Conservation (phyloP, 2,329 filamentous ascomycete species). For the Hypoxylon rubiginosum region DNA sequence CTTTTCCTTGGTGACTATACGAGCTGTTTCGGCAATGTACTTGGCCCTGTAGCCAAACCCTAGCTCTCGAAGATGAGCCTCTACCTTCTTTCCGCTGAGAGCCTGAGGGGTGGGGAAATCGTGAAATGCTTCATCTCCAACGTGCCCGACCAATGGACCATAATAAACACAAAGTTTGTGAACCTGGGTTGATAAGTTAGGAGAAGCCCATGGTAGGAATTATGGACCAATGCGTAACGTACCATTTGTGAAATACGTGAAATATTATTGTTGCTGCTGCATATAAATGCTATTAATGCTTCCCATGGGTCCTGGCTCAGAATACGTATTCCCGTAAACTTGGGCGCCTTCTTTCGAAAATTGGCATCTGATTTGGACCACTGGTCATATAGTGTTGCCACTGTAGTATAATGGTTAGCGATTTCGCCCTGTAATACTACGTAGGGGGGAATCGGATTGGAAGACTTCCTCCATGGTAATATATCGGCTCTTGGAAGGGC, state of each 20-base stretch:
- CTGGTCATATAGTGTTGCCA: slow-evolving; percentile 81
- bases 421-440: neutral
- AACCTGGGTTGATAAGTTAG: slow-evolving; percentile 61
- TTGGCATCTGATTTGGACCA: slow-evolving; percentile 91
- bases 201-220: slow-evolving; percentile 7
- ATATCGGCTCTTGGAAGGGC: neutral
- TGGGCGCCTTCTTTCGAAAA: slow-evolving; percentile 87
- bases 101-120: slow-evolving; percentile 86
- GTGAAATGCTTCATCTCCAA: slow-evolving; percentile 81
- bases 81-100: slow-evolving; percentile 80
- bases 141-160: slow-evolving; percentile 78
- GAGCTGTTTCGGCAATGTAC: slow-evolving; percentile 89
- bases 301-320: slow-evolving; percentile 97
- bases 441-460: neutral
- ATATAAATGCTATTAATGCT: slow-evolving; percentile 92
- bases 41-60: slow-evolving; percentile 96
- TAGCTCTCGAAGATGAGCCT: slow-evolving; percentile 81
- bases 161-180: slow-evolving; percentile 92
- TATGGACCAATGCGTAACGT: slow-evolving; percentile 25
- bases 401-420: slow-evolving; percentile 23
- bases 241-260: slow-evolving; percentile 95
- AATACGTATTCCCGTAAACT: slow-evolving; percentile 92
- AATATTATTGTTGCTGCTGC: slow-evolving; percentile 99
- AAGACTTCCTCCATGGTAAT: neutral
- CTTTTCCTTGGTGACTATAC: slow-evolving; percentile 75